Evolutionary conservation across 768 basidiomycete species (phyloP).

Genomic region (Suillus placidus): DNA sequence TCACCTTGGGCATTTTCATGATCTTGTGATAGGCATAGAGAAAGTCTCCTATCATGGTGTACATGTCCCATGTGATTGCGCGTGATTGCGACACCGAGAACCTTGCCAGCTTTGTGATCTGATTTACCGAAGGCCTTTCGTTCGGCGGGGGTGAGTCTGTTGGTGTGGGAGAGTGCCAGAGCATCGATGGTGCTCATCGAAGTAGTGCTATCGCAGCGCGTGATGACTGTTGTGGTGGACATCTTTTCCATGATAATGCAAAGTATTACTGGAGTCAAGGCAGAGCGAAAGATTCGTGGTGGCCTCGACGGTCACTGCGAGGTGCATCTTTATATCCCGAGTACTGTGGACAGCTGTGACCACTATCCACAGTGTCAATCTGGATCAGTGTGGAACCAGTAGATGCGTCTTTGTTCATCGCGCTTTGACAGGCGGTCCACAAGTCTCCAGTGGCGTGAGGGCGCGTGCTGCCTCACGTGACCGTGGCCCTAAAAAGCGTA

Average conservation of each 20-base stretch:
- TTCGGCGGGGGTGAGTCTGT: slow-evolving; percentile 12
- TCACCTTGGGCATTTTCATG: background rate
- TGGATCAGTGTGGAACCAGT: background rate
- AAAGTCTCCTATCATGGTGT: background rate
- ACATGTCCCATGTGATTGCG: slow-evolving; percentile 12
- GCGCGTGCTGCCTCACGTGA: too few species aligned
- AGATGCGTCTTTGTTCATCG: background rate
- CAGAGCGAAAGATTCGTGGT: background rate
- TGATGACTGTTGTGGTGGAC: background rate
- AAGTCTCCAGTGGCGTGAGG: too few species aligned
- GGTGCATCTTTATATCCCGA: background rate
- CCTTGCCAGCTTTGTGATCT: slow-evolving; percentile 16
- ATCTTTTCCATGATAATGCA: background rate
- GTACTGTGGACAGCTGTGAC: background rate
- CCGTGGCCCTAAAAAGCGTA: too few species aligned
- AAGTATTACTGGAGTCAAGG: background rate
- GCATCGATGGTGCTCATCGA: slow-evolving; percentile 1
- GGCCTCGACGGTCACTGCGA: background rate
- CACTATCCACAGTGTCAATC: background rate
- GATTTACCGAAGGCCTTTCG: slow-evolving; percentile 16
- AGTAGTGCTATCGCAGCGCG: background rate
- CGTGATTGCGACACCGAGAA: slow-evolving; percentile 22
- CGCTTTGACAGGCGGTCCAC: background rate
- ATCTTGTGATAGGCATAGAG: background rate
- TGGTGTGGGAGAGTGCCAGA: slow-evolving; percentile 7